phyloP scores from a whole-genome alignment of 2,329 filamentous ascomycete species.

The Claviceps cyperi region DNA sequence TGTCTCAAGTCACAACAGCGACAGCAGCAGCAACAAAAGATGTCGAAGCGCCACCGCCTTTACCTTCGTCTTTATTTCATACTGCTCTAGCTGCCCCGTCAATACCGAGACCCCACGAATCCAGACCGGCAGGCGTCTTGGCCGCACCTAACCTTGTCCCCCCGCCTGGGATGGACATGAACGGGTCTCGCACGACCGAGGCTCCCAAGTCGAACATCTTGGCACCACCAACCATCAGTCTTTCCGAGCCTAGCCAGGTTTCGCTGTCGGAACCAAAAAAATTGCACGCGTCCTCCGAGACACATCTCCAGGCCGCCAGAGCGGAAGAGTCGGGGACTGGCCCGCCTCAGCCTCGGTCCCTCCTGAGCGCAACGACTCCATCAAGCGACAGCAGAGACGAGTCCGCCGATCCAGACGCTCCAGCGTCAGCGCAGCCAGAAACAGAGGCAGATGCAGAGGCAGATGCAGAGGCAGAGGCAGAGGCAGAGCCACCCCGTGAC shows the following conservation, averaged over 20 bases:
- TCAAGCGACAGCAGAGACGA: slow-evolving; percentile 4
- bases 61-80: slow-evolving; percentile 5
- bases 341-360: slow-evolving; percentile 2
- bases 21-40: slow-evolving; percentile 5
- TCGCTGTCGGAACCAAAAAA: not conserved
- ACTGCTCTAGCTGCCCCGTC: slow-evolving; percentile 9
- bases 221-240: slow-evolving; percentile 21
- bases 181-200: slow-evolving; percentile 13
- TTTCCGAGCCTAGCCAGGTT: not conserved
- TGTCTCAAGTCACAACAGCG: slow-evolving; percentile 4
- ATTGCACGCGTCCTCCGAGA: not conserved
- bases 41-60: slow-evolving; percentile 9
- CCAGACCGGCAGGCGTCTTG: slow-evolving; percentile 20
- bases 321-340: no score
- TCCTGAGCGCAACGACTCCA: slow-evolving; percentile 5
- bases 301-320: not conserved
- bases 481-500: slow-evolving; percentile 7
- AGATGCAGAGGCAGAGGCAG: slow-evolving; percentile 1
- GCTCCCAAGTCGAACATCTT: slow-evolving; percentile 28
- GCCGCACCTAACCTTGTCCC: slow-evolving; percentile 24
- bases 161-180: slow-evolving; percentile 17
- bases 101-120: slow-evolving; percentile 12
- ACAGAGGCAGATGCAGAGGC: not conserved
- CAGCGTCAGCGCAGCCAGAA: slow-evolving; percentile 4
- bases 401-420: slow-evolving; percentile 8